Percentiles rank a stretch among this genome's conserved stretches.
These are phyloP conservation scores for Fragaria vesca DNA, from an alignment of 306 rosid species.

Conservation along the genomic window DNA sequence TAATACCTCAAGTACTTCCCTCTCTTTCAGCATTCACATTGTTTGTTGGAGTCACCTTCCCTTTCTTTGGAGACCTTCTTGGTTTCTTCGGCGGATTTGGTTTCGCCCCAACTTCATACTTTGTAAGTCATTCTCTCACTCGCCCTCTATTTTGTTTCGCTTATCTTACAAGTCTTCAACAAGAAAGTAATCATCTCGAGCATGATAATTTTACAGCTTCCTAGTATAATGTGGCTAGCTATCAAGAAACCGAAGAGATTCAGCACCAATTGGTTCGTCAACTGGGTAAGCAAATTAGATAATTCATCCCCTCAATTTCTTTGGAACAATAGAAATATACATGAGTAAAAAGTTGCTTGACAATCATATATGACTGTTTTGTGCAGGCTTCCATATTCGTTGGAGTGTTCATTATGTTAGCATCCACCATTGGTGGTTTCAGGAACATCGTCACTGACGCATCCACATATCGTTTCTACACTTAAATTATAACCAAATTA, in stretches of 20 bases:
- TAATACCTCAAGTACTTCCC: background rate
- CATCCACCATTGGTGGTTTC: constrained; percentile 87
- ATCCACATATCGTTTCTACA: constrained; percentile 79
- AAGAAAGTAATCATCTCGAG: background rate
- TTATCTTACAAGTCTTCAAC: background rate
- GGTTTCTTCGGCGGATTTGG: constrained; percentile 98
- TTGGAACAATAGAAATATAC: background rate
- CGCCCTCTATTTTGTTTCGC: background rate
- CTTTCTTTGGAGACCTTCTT: constrained; percentile 94
- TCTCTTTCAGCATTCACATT: constrained; percentile 70
- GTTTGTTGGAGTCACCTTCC: constrained; percentile 72
- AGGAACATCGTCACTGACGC: constrained; percentile 78
- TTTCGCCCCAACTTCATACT: constrained; percentile 83
- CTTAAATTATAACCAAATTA: constrained; percentile 27
- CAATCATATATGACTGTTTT: constrained; percentile 1
- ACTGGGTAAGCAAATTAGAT: constrained; percentile 59
- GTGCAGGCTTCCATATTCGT: constrained; percentile 58
- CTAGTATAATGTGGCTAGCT: constrained; percentile 82
- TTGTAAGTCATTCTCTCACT: constrained; percentile 41
- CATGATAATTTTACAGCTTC: constrained; percentile 56
- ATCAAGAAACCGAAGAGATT: constrained; percentile 86
- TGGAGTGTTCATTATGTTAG: constrained; percentile 87
- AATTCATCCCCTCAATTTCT: background rate
- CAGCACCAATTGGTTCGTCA: constrained; percentile 77
- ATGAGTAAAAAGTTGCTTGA: background rate